Percentiles rank a stretch among this genome's conserved stretches.
phyloP scores from a whole-genome alignment of 2,329 filamentous ascomycete genomes.

The Calonectria ilicicola region DNA sequence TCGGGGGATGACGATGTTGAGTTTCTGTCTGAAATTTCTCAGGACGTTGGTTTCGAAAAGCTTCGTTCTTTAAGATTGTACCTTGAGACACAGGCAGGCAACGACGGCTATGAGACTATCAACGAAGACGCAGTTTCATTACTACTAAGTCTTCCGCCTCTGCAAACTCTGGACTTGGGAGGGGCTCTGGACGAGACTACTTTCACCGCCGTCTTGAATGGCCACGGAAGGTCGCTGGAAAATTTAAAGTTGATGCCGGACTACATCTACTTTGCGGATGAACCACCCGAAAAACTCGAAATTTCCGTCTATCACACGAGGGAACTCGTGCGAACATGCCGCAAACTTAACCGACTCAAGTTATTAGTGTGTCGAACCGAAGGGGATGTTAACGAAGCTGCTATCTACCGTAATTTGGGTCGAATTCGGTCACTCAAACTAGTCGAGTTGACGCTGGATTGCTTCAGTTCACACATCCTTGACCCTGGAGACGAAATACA shows the following conservation, averaged over 20 bases:
- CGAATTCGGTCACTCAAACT: neutral
- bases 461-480: neutral
- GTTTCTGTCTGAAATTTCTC: neutral
- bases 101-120: neutral
- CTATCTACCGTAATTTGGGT: neutral
- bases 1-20: neutral
- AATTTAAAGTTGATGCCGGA: neutral
- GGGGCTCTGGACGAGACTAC: neutral
- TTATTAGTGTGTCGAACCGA: neutral
- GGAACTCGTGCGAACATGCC: neutral
- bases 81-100: neutral
- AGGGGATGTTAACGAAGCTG: neutral
- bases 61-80: neutral
- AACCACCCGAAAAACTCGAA: neutral
- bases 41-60: neutral
- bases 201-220: neutral
- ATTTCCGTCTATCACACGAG: neutral
- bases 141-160: neutral
- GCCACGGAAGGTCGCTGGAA: neutral
- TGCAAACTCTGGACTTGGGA: neutral
- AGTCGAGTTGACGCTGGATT: neutral
- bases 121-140: neutral
- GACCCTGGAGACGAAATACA: neutral
- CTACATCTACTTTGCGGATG: no score
- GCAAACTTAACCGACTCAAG: neutral